Conservation (phyloP, 169 alveolate genomes). For the Cryptosporidium xiaoi region DNA sequence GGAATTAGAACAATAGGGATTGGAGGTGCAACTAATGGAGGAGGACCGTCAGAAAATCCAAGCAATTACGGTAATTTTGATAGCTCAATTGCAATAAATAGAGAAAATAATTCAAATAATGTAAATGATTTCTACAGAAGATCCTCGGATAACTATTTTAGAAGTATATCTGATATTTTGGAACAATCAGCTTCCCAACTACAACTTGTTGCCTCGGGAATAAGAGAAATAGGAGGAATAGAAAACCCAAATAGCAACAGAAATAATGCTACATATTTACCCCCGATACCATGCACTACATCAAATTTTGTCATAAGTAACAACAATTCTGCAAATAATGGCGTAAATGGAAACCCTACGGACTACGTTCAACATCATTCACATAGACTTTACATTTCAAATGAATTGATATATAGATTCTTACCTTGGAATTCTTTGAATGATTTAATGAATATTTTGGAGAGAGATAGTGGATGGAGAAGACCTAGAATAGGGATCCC, state of each 20-base stretch:
- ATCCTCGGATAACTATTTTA: conserved; percentile 35
- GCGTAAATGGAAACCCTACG: neutral
- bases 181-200: conserved; percentile 57
- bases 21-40: neutral
- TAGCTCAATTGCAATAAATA: neutral
- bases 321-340: conserved; percentile 7
- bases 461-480: conserved; percentile 62
- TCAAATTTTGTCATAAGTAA: conserved; percentile 4
- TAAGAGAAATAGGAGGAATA: conserved; percentile 49
- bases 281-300: conserved; percentile 46
- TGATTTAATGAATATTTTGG: conserved; percentile 37
- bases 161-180: conserved; percentile 40
- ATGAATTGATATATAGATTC: conserved; percentile 55
- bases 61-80: neutral
- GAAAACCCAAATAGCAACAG: neutral
- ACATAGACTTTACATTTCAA: conserved; percentile 51
- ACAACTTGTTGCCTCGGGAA: conserved; percentile 32
- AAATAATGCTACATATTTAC: neutral
- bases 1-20: neutral
- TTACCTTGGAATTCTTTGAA: conserved; percentile 72
- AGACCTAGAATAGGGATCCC: conserved; percentile 71
- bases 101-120: neutral
- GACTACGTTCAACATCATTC: conserved; percentile 74
- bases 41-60: neutral
- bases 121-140: conserved; percentile 13